Evolutionary conservation across 345 rosid genomes (phyloP).

Genomic region (Hibiscus trionum): DNA sequence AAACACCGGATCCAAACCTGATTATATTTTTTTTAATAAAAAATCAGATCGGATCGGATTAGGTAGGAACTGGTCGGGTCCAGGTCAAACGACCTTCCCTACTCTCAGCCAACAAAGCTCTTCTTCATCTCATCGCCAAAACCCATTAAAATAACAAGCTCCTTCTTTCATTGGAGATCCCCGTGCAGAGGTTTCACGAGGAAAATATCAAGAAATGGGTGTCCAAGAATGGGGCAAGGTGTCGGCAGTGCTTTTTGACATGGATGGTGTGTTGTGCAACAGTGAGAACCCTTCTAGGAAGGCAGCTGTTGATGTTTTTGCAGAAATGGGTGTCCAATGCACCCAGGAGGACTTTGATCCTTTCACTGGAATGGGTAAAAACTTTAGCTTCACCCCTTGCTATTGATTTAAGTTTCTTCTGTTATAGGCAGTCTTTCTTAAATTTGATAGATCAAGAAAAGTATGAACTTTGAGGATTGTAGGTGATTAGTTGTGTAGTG

Average conservation of each 20-base stretch:
- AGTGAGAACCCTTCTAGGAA: conserved; percentile 86
- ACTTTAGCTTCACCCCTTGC: neutral
- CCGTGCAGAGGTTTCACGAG: conserved; percentile 5
- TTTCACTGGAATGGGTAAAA: conserved; percentile 80
- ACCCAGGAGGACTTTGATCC: conserved; percentile 80
- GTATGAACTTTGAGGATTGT: conserved; percentile 2
- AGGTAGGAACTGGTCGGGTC: no score
- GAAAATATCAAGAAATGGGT: conserved; percentile 9
- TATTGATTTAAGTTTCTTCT: conserved; percentile 2
- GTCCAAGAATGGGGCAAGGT: conserved; percentile 63
- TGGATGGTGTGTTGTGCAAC: conserved; percentile 89
- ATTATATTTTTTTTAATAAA: no score
- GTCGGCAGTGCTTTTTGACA: conserved; percentile 83
- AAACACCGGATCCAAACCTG: no score
- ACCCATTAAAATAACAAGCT: conserved; percentile 23
- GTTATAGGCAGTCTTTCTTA: neutral
- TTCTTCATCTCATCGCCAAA: conserved; percentile 21
- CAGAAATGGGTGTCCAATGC: conserved; percentile 82
- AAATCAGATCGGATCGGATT: no score
- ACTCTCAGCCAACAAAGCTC: conserved; percentile 10
- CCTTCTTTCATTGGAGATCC: conserved; percentile 18
- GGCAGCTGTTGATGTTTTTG: conserved; percentile 80
- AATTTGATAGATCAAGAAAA: neutral
- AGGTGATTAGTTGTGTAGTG: neutral
- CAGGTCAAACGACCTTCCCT: no score